These are phyloP conservation scores for Leccinum uliginosum DNA, from an alignment of 768 basidiomycete genomes.

Conservation along the genomic window DNA sequence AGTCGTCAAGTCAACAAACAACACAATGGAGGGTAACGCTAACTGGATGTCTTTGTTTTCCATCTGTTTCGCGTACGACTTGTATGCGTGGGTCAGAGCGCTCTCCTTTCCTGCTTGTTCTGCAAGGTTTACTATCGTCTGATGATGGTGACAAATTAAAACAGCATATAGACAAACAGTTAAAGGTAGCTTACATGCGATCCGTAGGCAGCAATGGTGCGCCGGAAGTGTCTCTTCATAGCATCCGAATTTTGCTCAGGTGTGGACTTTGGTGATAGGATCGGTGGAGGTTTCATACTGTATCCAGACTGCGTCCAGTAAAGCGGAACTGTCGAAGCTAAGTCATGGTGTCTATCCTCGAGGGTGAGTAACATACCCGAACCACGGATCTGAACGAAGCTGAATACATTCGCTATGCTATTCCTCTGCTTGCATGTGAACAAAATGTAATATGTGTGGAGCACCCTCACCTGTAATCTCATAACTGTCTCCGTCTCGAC, in stretches of 20 bases:
- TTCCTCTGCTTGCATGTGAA: constrained; percentile 51
- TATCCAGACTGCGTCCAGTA: constrained; percentile 91
- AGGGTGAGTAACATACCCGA: constrained; percentile 54
- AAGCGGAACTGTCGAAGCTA: constrained; percentile 62
- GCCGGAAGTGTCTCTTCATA: constrained; percentile 69
- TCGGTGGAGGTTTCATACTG: constrained; percentile 83
- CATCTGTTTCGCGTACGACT: constrained; percentile 59
- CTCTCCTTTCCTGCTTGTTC: constrained; percentile 90
- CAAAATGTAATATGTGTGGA: not conserved
- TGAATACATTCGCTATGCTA: constrained; percentile 71
- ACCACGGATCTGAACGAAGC: constrained; percentile 87
- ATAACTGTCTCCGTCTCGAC: constrained; percentile 93
- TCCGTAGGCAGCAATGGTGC: constrained; percentile 65
- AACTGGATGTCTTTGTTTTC: constrained; percentile 54
- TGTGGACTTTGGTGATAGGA: constrained; percentile 69
- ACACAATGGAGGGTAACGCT: constrained; percentile 15
- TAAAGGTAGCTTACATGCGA: constrained; percentile 52
- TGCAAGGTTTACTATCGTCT: constrained; percentile 87
- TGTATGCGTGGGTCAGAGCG: constrained; percentile 71
- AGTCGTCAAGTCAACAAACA: not conserved
- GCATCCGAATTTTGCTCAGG: constrained; percentile 66
- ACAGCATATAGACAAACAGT: not conserved
- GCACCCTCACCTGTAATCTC: constrained; percentile 60
- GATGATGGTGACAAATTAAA: constrained; percentile 2
- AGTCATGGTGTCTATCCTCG: not conserved